phyloP scores from a whole-genome alignment of 2,329 filamentous ascomycete genomes.

The Elsinoe fawcettii region DNA sequence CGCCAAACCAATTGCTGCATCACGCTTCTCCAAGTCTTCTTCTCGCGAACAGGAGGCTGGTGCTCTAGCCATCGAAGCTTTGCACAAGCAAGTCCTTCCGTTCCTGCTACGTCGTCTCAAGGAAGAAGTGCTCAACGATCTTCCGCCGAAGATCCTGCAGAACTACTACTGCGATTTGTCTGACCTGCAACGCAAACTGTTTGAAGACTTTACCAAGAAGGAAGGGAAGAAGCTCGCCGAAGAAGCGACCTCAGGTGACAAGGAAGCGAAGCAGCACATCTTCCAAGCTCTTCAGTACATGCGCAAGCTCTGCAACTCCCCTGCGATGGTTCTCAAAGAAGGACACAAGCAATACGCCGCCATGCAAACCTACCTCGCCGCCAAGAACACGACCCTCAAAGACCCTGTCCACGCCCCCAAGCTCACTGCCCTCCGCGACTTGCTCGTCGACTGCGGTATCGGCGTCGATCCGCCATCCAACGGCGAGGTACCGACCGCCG shows the following conservation, averaged over 20 bases:
- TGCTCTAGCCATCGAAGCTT: constrained; percentile 90
- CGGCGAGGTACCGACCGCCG: constrained; percentile 50
- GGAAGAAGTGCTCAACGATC: constrained; percentile 91
- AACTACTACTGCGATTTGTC: constrained; percentile 99
- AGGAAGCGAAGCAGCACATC: constrained; percentile 93
- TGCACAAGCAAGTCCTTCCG: constrained; percentile 95
- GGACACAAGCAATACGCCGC: constrained; percentile 84
- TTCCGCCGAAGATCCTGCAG: constrained; percentile 96
- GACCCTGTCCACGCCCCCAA: constrained; percentile 89
- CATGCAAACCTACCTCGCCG: constrained; percentile 70
- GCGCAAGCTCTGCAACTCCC: constrained; percentile 98
- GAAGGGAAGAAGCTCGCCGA: constrained; percentile 82
- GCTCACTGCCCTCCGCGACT: constrained; percentile 76
- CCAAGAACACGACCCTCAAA: constrained; percentile 71
- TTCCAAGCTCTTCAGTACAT: constrained; percentile 99
- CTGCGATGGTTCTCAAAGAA: constrained; percentile 90
- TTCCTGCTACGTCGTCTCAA: constrained; percentile 94
- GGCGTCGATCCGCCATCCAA: constrained; percentile 53
- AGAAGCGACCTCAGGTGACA: constrained; percentile 76
- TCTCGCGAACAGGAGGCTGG: constrained; percentile 98
- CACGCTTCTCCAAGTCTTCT: constrained; percentile 90
- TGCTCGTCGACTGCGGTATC: constrained; percentile 98
- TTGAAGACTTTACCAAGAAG: constrained; percentile 92
- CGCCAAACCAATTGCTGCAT: constrained; percentile 89
- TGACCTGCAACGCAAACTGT: constrained; percentile 87